Evolutionary conservation across 2,329 filamentous ascomycete species (phyloP).

Genomic region (Fusarium kyushuense): DNA sequence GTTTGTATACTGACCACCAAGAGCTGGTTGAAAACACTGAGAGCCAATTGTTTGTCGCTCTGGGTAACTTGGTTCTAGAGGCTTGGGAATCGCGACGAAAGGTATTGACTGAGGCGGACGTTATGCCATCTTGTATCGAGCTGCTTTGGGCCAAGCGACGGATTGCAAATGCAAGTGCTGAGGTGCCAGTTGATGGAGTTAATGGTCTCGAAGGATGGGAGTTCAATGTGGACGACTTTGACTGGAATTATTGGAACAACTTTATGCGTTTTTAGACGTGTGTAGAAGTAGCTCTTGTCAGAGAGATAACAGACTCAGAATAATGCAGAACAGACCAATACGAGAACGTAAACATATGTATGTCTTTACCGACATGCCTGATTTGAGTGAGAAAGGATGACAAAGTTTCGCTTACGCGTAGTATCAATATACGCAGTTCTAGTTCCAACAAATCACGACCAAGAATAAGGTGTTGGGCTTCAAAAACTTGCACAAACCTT

Average conservation of each 20-base stretch:
- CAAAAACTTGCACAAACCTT: not conserved
- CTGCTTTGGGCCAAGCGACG: constrained; percentile 13
- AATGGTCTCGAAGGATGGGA: constrained; percentile 11
- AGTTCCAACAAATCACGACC: not conserved
- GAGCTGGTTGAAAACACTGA: constrained; percentile 24
- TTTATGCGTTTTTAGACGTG: constrained; percentile 29
- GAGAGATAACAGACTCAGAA: accelerated
- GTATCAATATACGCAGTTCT: not conserved
- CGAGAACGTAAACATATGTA: too few species aligned
- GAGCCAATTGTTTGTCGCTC: constrained; percentile 10
- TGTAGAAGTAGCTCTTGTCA: too few species aligned
- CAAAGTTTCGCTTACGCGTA: not conserved
- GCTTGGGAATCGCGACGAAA: constrained; percentile 41
- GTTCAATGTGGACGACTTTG: constrained; percentile 12
- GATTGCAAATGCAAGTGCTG: not conserved
- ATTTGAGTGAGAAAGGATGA: not conserved
- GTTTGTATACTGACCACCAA: constrained; percentile 43
- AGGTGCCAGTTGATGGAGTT: accelerated
- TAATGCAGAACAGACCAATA: not conserved
- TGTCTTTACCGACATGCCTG: too few species aligned
- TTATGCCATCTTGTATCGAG: constrained; percentile 24
- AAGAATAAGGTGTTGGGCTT: not conserved
- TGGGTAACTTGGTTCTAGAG: constrained; percentile 36
- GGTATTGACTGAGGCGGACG: not conserved
- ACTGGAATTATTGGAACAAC: constrained; percentile 43